A percentile compares a stretch with the other conserved stretches of the same genome.
These are phyloP conservation scores for Dipsacomyces acuminosporus DNA, from an alignment of 371 early-diverging fungal species.

Conservation along the genomic window DNA sequence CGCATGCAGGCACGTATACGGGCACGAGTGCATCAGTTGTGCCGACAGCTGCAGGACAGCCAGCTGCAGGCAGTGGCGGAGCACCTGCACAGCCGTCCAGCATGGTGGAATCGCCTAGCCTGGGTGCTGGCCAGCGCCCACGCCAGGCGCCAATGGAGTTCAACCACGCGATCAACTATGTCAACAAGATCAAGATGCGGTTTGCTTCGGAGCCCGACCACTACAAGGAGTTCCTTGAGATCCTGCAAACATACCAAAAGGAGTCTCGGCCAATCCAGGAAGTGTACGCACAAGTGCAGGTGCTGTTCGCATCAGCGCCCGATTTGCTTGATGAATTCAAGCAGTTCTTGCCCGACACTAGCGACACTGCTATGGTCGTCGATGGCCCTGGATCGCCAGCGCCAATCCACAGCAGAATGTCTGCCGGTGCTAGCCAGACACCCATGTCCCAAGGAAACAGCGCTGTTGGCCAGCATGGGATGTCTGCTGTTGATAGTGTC, in stretches of 20 bases:
- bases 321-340: conserved; percentile 94
- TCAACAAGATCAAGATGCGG: conserved; percentile 92
- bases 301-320: conserved; percentile 74
- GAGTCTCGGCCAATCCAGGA: conserved; percentile 87
- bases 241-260: conserved; percentile 89
- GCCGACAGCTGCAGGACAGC: background rate
- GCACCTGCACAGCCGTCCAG: conserved; percentile 18
- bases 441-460: conserved; percentile 3
- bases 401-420: background rate
- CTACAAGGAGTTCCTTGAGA: conserved; percentile 91
- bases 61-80: conserved; percentile 1
- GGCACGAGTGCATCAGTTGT: background rate
- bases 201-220: conserved; percentile 83
- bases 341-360: conserved; percentile 87
- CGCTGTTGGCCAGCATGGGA: conserved; percentile 2
- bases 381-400: conserved; percentile 8
- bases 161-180: conserved; percentile 91
- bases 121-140: conserved; percentile 20
- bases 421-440: conserved; percentile 4
- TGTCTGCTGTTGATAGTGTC: conserved; percentile 8
- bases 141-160: conserved; percentile 72
- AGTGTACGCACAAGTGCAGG: conserved; percentile 85
- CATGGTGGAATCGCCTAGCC: conserved; percentile 20
- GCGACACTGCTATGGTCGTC: conserved; percentile 19
- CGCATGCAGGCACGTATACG: conserved; percentile 16